These are phyloP conservation scores for Trametes cubensis DNA, from an alignment of 768 basidiomycete species.

Conservation along the genomic window DNA sequence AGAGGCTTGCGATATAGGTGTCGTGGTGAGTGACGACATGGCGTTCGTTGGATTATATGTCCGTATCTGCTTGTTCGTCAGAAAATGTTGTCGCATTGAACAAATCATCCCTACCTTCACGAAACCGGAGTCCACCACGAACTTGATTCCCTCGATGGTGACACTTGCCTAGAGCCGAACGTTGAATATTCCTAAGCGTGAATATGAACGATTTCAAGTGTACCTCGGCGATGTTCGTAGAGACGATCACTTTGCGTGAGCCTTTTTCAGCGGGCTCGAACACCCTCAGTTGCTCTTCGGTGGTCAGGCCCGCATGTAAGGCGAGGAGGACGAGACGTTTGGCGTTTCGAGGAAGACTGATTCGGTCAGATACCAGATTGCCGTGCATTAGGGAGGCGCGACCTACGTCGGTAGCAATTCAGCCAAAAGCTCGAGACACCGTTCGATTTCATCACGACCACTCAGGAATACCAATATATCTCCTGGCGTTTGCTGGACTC, in stretches of 20 bases:
- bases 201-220: background rate
- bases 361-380: background rate
- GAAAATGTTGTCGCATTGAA: background rate
- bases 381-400: background rate
- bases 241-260: constrained; percentile 85
- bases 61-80: constrained; percentile 60
- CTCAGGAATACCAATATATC: constrained; percentile 95
- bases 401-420: constrained; percentile 76
- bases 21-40: constrained; percentile 80
- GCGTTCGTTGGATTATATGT: constrained; percentile 86
- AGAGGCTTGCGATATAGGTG: constrained; percentile 86
- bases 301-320: constrained; percentile 86
- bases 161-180: constrained; percentile 72
- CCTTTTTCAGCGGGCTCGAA: constrained; percentile 79
- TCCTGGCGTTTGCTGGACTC: constrained; percentile 71
- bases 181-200: too few species aligned
- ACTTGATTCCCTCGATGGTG: constrained; percentile 94
- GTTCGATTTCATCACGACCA: constrained; percentile 95
- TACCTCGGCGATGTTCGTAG: constrained; percentile 96
- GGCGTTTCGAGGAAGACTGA: constrained; percentile 56
- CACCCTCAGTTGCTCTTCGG: constrained; percentile 83
- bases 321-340: constrained; percentile 68
- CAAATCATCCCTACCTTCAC: constrained; percentile 69
- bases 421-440: constrained; percentile 76
- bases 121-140: constrained; percentile 91